These are phyloP conservation scores for Pseudopithomyces chartarum DNA, from an alignment of 2,329 filamentous ascomycete species.

Conservation along the genomic window DNA sequence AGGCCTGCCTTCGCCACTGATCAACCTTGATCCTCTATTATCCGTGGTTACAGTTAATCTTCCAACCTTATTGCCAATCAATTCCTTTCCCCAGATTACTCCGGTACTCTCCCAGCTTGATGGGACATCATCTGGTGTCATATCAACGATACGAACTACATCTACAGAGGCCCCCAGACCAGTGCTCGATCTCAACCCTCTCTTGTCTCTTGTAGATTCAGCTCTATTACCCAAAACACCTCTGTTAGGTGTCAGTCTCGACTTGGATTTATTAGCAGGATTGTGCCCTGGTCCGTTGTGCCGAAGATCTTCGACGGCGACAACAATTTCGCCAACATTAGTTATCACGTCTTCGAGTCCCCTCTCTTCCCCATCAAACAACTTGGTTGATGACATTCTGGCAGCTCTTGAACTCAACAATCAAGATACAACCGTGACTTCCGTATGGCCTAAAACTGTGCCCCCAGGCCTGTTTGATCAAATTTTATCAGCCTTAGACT, in stretches of 20 bases:
- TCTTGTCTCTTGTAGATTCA: not conserved
- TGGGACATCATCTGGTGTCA: not conserved
- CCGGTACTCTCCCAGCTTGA: conserved; percentile 1
- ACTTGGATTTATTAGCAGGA: not conserved
- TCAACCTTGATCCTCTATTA: not conserved
- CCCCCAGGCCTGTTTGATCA: not conserved
- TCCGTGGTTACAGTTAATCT: not conserved
- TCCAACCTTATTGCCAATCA: not conserved
- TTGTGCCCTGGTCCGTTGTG: conserved; percentile 2
- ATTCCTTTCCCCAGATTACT: not conserved
- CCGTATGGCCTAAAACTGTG: not conserved
- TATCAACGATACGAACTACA: not conserved
- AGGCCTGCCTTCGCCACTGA: not conserved
- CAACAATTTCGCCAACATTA: not conserved
- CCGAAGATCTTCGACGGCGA: not conserved
- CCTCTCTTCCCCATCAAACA: not conserved
- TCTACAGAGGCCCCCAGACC: not conserved
- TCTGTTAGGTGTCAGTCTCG: not conserved
- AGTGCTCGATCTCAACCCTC: not conserved
- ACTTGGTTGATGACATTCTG: not conserved
- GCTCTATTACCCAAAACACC: not conserved
- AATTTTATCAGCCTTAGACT: not conserved
- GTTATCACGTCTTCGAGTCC: not conserved
- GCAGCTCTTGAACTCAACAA: not conserved
- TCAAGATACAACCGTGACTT: not conserved